phyloP scores from a whole-genome alignment of 306 rosid genomes.

The Cercis canadensis region DNA sequence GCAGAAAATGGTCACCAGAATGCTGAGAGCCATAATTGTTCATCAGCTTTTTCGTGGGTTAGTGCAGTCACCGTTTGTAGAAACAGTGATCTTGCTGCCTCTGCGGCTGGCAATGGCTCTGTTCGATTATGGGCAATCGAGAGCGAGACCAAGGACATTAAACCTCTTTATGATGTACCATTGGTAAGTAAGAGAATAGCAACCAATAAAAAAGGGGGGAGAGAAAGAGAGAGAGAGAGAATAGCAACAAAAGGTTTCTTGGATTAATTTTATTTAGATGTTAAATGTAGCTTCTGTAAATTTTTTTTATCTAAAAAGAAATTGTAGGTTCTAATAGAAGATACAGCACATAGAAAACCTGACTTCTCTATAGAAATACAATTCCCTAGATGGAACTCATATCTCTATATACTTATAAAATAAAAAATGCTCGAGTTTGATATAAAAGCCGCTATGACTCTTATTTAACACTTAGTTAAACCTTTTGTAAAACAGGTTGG shows the following conservation, averaged over 20 bases:
- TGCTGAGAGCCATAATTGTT: slow-evolving; percentile 46
- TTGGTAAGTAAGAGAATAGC: slow-evolving; percentile 68
- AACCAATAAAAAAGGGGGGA: no score
- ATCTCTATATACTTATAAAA: slow-evolving; percentile 31
- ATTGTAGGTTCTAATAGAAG: no score
- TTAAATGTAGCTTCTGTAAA: no score
- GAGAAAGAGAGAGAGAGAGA: no score
- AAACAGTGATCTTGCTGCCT: slow-evolving; percentile 90
- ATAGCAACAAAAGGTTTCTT: not conserved
- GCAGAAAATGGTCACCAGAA: slow-evolving; percentile 71
- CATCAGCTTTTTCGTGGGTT: slow-evolving; percentile 78
- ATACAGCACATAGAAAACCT: slow-evolving; percentile 1
- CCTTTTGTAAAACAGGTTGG: slow-evolving; percentile 70
- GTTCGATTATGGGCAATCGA: slow-evolving; percentile 78
- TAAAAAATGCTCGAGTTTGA: no score
- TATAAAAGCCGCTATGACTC: not conserved
- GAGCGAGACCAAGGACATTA: slow-evolving; percentile 67
- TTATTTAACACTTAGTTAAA: slow-evolving; percentile 14
- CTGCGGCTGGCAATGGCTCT: slow-evolving; percentile 93
- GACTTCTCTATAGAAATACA: not conserved
- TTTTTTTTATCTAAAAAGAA: no score
- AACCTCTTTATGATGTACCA: slow-evolving; percentile 63
- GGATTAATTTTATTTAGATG: no score
- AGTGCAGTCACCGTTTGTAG: slow-evolving; percentile 79
- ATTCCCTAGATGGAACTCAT: not conserved